Percentiles rank a stretch among this genome's conserved stretches.
phyloP scores from a whole-genome alignment of 352 stramenopile genomes.

The Sclerospora graminicola region DNA sequence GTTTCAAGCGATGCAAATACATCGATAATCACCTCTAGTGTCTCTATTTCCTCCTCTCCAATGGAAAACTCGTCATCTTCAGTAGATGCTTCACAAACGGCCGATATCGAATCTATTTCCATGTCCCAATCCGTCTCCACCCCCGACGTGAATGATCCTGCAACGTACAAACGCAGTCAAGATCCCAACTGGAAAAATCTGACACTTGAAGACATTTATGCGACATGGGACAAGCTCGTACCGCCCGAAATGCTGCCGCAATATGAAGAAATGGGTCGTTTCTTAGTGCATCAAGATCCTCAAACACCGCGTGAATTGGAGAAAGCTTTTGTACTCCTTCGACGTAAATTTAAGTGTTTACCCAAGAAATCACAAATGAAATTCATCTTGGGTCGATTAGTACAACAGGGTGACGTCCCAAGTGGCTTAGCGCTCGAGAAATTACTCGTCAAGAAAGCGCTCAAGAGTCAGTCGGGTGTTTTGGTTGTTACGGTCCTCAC shows the following conservation, averaged over 20 bases:
- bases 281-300: conserved; percentile 61
- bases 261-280: conserved; percentile 73
- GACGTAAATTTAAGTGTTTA: conserved; percentile 81
- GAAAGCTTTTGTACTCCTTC: conserved; percentile 75
- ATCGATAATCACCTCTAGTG: background rate
- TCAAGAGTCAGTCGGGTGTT: conserved; percentile 86
- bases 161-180: conserved; percentile 81
- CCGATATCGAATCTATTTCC: conserved; percentile 25
- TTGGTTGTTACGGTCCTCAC: conserved; percentile 89
- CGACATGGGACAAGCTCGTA: conserved; percentile 76
- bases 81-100: background rate
- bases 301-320: conserved; percentile 75
- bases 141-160: conserved; percentile 63
- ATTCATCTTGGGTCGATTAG: conserved; percentile 68
- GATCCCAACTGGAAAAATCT: conserved; percentile 73
- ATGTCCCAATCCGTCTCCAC: conserved; percentile 2
- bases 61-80: background rate
- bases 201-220: conserved; percentile 83
- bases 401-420: conserved; percentile 45
- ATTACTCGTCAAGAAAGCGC: conserved; percentile 83
- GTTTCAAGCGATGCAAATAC: conserved; percentile 1
- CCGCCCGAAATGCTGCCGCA: conserved; percentile 49
- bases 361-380: conserved; percentile 90
- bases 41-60: background rate
- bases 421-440: conserved; percentile 52